These are phyloP conservation scores for Bimuria novae-zelandiae DNA, from an alignment of 2,329 filamentous ascomycete species.

Conservation along the genomic window DNA sequence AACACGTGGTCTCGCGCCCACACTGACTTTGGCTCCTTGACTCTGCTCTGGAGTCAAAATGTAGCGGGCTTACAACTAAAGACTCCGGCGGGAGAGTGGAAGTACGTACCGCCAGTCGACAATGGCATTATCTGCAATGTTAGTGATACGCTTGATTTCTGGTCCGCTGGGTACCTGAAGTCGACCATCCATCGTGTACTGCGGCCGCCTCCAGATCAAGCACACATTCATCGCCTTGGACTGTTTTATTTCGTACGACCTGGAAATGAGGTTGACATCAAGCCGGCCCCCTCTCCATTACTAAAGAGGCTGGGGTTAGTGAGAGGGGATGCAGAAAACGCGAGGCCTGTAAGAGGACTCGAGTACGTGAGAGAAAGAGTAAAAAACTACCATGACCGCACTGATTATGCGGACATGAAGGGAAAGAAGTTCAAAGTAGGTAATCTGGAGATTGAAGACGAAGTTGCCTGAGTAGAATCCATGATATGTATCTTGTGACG, in stretches of 20 bases:
- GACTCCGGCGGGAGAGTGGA: constrained; percentile 52
- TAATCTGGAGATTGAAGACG: constrained; percentile 49
- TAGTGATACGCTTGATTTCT: constrained; percentile 49
- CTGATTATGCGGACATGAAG: constrained; percentile 47
- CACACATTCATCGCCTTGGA: constrained; percentile 42
- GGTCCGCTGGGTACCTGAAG: constrained; percentile 53
- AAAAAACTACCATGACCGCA: constrained; percentile 48
- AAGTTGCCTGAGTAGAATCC: constrained; percentile 36
- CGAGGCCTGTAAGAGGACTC: constrained; percentile 42
- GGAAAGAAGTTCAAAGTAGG: constrained; percentile 48
- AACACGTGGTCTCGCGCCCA: constrained; percentile 54
- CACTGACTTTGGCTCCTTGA: constrained; percentile 55
- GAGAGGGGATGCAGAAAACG: constrained; percentile 24
- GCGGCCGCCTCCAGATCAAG: constrained; percentile 51
- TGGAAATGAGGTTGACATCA: constrained; percentile 43
- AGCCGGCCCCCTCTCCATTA: constrained; percentile 43
- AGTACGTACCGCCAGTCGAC: constrained; percentile 52
- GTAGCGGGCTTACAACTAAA: constrained; percentile 55
- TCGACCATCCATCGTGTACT: constrained; percentile 57
- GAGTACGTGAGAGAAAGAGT: constrained; percentile 51
- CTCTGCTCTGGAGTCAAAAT: constrained; percentile 54
- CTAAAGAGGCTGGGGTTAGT: constrained; percentile 36
- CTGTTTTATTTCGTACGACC: constrained; percentile 51
- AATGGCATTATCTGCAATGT: constrained; percentile 58
- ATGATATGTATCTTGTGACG: no score